Evolutionary conservation across 129 eudicot genomes (phyloP), one percentile per base, ranked within the genome.

Genomic region (Pulicaria dysenterica): DNA sequence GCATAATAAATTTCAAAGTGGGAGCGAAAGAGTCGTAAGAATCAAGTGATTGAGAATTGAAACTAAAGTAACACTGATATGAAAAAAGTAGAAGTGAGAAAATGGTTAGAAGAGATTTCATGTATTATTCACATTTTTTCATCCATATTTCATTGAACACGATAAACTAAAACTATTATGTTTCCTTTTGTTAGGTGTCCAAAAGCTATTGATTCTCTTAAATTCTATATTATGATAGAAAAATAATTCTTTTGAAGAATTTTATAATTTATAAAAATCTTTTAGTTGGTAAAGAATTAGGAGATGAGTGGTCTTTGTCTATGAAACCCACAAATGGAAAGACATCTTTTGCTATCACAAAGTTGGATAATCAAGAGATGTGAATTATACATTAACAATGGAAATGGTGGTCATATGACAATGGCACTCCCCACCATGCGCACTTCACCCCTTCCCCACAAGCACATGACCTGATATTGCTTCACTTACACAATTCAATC

Each of bases 401-500:
- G 12, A 67, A 45, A 75, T 48, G 74, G 80, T 77, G 75, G 75
- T 48, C 74, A 73, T 75, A 66, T 58, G 70, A 55, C 69, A 67
- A 63, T 40, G 64, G 24, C 81, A 67, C 11, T 67, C 58, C 58
- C 67, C 50, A 61, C 77, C 56, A n/a, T 2, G 16, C 64, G 43
- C 45, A 47, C 50, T 36, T 55, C 54, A 44, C 34, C 50, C 67
- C 49, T 41, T 41, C 79, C 53, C 47, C 81, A 69, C 74, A 16
- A 77, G 48, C 71, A 77, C 72, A 49, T 69, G 64, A 66, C 15
- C 75, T 45, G 8, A 14, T 69, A 58, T 40, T 58, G n/a, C 75
- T 68, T 68, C 45, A 12, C 53, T 64, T 68, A 37, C 74, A 67
- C 67, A 49, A 67, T 14, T 45, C 74, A 45, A 67, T 45, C 40